Conservation (phyloP, 192 early-diverging fungal genomes). For the Entomortierella lignicola region DNA sequence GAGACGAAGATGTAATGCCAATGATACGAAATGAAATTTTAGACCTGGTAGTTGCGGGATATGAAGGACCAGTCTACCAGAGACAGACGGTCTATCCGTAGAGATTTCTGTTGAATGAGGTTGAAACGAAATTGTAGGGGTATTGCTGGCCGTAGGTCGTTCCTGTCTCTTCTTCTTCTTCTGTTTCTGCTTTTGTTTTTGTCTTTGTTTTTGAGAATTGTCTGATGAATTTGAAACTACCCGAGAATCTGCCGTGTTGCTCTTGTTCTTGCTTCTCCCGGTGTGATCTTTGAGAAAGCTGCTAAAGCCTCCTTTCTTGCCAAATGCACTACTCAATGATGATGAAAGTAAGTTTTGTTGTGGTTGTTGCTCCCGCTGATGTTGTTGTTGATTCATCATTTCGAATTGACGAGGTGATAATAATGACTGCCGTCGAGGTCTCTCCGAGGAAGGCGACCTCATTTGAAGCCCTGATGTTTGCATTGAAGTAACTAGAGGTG, state of each 20-base stretch:
- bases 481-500: background rate
- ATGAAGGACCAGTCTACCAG: slow-evolving; percentile 27
- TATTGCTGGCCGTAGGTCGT: background rate
- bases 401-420: slow-evolving; percentile 23
- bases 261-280: background rate
- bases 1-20: slow-evolving; percentile 33
- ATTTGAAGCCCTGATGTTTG: too few species aligned
- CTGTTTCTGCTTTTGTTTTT: background rate
- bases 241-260: background rate
- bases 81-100: slow-evolving; percentile 21
- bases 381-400: slow-evolving; percentile 1
- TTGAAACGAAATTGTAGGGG: slow-evolving; percentile 12
- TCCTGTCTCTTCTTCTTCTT: background rate
- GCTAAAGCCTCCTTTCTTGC: slow-evolving; percentile 1
- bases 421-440: slow-evolving; percentile 24
- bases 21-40: slow-evolving; percentile 43
- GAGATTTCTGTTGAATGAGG: slow-evolving; percentile 28
- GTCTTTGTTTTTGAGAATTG: background rate
- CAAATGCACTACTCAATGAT: background rate
- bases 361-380: too few species aligned
- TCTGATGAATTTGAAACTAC: background rate
- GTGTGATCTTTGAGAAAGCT: slow-evolving; percentile 8
- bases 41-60: slow-evolving; percentile 21
- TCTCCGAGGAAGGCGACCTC: background rate
- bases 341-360: background rate